A percentile compares a stretch with the other conserved stretches of the same genome.
Conservation (phyloP, 495 filamentous ascomycete species). For the Penicillium cinerascens region DNA sequence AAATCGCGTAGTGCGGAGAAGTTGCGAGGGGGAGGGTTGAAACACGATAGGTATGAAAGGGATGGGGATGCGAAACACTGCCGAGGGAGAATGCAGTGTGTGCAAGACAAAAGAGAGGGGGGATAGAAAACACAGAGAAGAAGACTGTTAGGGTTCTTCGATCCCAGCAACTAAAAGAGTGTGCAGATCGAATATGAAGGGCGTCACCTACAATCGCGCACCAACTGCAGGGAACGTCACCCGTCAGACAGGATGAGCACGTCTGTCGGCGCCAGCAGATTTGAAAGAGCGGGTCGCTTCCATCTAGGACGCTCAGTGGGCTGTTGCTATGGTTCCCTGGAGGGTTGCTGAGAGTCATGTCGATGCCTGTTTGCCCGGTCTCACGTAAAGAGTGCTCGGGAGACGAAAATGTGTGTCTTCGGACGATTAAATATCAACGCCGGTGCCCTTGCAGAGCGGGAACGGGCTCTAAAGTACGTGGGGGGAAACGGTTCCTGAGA, state of each 20-base stretch:
- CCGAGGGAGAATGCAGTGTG: background rate
- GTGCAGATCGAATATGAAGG: background rate
- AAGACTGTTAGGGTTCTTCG: too few relatives aligned
- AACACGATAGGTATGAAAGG: background rate
- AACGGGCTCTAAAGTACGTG: background rate
- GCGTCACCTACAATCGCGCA: slow-evolving; percentile 48
- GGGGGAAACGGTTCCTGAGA: background rate
- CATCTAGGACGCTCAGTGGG: slow-evolving; percentile 3
- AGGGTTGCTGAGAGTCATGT: slow-evolving; percentile 1
- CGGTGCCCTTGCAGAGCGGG: background rate
- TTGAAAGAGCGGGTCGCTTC: slow-evolving; percentile 33
- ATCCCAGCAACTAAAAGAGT: background rate
- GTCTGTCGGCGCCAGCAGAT: slow-evolving; percentile 47
- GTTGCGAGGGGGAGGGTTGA: background rate
- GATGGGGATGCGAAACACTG: background rate
- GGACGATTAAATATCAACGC: background rate
- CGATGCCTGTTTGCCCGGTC: background rate
- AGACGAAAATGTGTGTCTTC: background rate
- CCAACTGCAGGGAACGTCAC: slow-evolving; percentile 48
- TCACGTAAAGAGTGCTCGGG: slow-evolving; percentile 8
- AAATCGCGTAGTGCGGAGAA: background rate
- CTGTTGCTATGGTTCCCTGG: slow-evolving; percentile 4
- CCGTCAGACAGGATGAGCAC: slow-evolving; percentile 39
- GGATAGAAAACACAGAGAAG: background rate
- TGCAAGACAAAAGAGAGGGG: too few relatives aligned